phyloP scores from a whole-genome alignment of 1,139 yeast genomes.

The Magnusiomyces tetraspermus region DNA sequence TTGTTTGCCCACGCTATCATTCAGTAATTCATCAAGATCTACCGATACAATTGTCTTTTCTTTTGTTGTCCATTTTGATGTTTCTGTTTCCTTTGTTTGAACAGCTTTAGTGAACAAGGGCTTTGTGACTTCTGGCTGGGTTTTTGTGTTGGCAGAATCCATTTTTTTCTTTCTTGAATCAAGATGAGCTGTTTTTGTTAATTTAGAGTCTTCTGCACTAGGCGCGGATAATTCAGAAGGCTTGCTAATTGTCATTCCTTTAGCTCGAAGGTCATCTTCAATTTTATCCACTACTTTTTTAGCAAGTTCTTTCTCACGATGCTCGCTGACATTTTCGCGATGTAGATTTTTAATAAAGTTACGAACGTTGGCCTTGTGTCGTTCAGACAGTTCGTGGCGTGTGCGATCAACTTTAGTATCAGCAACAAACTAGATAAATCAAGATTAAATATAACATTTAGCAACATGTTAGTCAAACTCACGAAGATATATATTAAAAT shows the following conservation, averaged over 20 bases:
- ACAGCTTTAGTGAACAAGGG: background rate
- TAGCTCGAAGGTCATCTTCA: conserved; percentile 16
- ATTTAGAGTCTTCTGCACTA: background rate
- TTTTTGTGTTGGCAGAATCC: background rate
- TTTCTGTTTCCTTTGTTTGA: conserved; percentile 1
- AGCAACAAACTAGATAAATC: conserved; percentile 33
- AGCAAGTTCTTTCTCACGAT: conserved; percentile 22
- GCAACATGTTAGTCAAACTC: conserved; percentile 3
- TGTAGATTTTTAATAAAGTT: conserved; percentile 31
- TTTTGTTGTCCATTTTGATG: background rate
- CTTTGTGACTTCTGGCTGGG: background rate
- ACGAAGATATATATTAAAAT: too few species aligned
- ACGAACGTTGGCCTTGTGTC: conserved; percentile 31
- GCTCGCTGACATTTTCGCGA: conserved; percentile 25
- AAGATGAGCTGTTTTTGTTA: background rate
- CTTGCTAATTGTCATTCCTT: background rate
- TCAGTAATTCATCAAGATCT: background rate
- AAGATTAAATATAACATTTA: conserved; percentile 1
- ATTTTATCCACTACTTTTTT: conserved; percentile 20
- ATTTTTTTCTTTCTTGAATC: background rate
- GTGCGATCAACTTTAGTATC: conserved; percentile 35
- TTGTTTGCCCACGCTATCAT: background rate
- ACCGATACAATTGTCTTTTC: background rate
- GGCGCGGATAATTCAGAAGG: background rate
- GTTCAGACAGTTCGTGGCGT: conserved; percentile 35